phyloP scores from a whole-genome alignment of 495 filamentous ascomycete species.

The Penicillium odoratum region DNA sequence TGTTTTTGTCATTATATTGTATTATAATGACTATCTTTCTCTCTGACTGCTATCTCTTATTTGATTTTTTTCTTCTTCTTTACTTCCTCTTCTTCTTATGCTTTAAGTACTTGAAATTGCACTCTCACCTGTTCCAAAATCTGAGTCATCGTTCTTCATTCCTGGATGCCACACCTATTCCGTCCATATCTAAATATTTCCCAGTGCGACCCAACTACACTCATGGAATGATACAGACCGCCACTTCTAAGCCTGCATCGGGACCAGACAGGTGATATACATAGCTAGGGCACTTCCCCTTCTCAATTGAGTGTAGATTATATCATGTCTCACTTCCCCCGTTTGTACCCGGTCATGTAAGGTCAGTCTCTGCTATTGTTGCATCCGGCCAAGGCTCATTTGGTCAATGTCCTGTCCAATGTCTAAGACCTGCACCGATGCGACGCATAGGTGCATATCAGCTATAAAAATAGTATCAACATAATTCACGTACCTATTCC shows the following conservation, averaged over 20 bases:
- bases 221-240: neutral
- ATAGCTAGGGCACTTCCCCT: conserved; percentile 7
- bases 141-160: neutral
- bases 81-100: neutral
- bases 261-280: conserved; percentile 15
- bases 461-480: conserved; percentile 10
- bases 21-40: neutral
- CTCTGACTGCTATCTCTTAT: too few species aligned
- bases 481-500: neutral
- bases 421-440: conserved; percentile 26
- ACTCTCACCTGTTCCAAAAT: neutral
- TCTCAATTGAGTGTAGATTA: conserved; percentile 4
- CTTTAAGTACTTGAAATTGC: too few species aligned
- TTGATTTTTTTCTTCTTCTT: too few species aligned
- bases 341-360: conserved; percentile 6
- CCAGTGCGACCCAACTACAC: neutral
- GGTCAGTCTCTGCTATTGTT: neutral
- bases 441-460: conserved; percentile 2
- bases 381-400: neutral
- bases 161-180: neutral
- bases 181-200: conserved; percentile 10
- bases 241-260: neutral
- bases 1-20: neutral
- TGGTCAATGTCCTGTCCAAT: conserved; percentile 6
- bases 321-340: conserved; percentile 16